Evolutionary conservation across 2,329 filamentous ascomycete genomes (phyloP), one percentile per base, ranked within the genome.

Genomic region (Lasiodiplodia gonubiensis): DNA sequence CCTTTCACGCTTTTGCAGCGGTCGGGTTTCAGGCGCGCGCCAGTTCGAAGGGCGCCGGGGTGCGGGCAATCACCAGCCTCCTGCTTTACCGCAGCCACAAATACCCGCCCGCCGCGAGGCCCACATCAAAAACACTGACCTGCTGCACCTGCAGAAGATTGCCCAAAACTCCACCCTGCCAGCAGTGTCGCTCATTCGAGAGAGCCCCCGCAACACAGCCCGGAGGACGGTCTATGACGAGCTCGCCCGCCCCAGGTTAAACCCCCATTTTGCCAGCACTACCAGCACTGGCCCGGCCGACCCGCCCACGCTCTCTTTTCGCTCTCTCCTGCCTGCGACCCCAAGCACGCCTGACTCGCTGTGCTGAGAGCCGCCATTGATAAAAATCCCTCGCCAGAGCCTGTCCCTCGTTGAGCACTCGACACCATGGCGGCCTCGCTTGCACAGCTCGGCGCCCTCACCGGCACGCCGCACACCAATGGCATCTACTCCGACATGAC

Each of bases 401-500:
- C 33, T 16, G n/a, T 6, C 16, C 49, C 6, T 27, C 48, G 14
- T 30, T 5, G 2, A 3, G 23, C 57, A 63, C 10, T 5, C 30
- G 14, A 10, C 42, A 51, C 59, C 59, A 81, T 81, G 80, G 76
- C 79, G 23, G 74, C 75, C 65, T 79, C 76, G 66, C 51, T 73
- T 35, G 70, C 75, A 53, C 76, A 71, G 55, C 61, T 74, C 35
- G 71, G 71, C 30, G n/a, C n/a, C n/a, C 71, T 78, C 68, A 87
- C 86, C 76, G 85, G 85, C 72, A 87, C 88, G 75, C 66, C 66
- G 27, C 94, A 97, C 81, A 93, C 94, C 30, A 91, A 94, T 4
- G 94, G 94, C 76, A 97, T 97, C 78, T 97, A 92, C 80, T 92
- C 94, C 60, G 94, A 97, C 81, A 93, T 97, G 90, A 92, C 90